A percentile compares a stretch with the other conserved stretches of the same genome.
Conservation (phyloP, 164 flowering plant species). For the Cinnamomum chago region DNA sequence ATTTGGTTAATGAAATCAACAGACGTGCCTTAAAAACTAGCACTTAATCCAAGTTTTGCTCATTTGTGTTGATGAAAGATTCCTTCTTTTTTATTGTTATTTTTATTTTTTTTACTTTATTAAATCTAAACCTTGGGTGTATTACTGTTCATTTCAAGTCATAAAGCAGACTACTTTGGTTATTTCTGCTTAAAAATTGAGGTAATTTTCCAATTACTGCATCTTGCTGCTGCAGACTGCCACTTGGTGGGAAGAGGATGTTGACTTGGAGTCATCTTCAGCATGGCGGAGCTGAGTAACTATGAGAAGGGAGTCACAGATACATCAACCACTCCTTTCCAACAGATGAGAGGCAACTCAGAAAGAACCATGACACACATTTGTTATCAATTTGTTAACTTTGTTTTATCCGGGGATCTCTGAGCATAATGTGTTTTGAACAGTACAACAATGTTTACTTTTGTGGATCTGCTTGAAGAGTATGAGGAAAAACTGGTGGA, state of each 20-base stretch:
- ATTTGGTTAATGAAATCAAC: too few relatives aligned
- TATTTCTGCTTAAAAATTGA: not conserved
- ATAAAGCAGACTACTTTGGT: not conserved
- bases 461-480: too few relatives aligned
- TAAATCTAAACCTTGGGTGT: not conserved
- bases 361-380: not conserved
- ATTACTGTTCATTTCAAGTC: not conserved
- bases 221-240: conserved; percentile 35
- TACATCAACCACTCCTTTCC: not conserved
- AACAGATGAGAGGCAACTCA: not conserved
- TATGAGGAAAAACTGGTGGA: too few relatives aligned
- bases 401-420: too few relatives aligned
- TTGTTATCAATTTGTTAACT: too few relatives aligned
- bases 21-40: too few relatives aligned
- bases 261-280: conserved; percentile 67
- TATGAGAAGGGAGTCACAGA: not conserved
- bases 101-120: not conserved
- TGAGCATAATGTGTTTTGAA: too few relatives aligned
- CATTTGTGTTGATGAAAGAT: too few relatives aligned
- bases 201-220: not conserved
- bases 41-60: too few relatives aligned
- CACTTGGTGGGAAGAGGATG: conserved; percentile 97
- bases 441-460: too few relatives aligned
- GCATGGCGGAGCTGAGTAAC: conserved; percentile 78
- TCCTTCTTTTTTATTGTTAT: too few relatives aligned